Percentiles rank a stretch among this genome's conserved stretches.
Evolutionary conservation across 306 rosid genomes (phyloP).

Genomic region (Citrullus colocynthis): DNA sequence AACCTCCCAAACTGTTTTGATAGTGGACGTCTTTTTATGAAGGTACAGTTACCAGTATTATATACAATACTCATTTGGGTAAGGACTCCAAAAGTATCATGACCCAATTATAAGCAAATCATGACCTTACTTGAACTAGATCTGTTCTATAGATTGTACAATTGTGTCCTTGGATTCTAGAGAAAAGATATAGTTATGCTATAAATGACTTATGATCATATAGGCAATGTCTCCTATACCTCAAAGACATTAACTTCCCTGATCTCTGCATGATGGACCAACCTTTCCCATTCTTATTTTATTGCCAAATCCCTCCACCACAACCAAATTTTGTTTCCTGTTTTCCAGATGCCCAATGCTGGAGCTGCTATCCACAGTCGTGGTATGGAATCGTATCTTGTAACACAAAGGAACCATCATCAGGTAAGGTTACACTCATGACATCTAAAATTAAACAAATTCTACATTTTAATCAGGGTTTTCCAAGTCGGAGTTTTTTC

Average conservation of each 20-base stretch:
- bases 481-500: too few relatives aligned
- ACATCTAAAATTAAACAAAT: neutral
- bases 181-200: neutral
- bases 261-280: neutral
- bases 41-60: constrained; percentile 23
- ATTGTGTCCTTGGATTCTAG: too few relatives aligned
- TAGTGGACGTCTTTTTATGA: constrained; percentile 72
- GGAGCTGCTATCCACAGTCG: too few relatives aligned
- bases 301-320: neutral
- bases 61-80: neutral
- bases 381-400: too few relatives aligned
- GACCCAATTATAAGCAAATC: neutral
- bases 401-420: too few relatives aligned
- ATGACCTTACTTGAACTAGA: too few relatives aligned
- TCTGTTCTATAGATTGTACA: too few relatives aligned
- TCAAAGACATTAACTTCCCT: neutral
- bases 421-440: neutral
- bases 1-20: constrained; percentile 85
- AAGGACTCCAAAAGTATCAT: neutral
- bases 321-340: constrained; percentile 2
- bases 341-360: neutral
- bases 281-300: neutral
- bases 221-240: neutral
- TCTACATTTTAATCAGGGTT: neutral
- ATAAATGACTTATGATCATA: neutral